Evolutionary conservation across 2,329 filamentous ascomycete species (phyloP).

Genomic region (Xylariaceae sp.): DNA sequence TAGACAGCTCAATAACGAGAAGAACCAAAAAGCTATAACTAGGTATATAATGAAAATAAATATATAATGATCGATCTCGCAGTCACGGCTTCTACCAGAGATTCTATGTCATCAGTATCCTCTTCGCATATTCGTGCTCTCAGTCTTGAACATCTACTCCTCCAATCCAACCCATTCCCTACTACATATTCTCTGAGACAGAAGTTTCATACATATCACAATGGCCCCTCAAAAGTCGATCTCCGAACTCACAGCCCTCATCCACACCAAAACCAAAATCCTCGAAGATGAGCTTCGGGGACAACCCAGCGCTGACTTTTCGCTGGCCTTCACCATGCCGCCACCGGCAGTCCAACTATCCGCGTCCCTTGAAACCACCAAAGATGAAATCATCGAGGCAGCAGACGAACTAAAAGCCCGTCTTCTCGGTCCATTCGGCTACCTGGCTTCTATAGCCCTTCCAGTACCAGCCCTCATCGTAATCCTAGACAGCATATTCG

Average conservation of each 20-base stretch:
- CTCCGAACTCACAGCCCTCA: conserved; percentile 35
- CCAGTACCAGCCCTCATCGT: conserved; percentile 25
- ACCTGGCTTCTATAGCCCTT: conserved; percentile 23
- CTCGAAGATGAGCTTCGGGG: conserved; percentile 32
- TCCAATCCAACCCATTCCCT: neutral
- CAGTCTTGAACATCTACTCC: neutral
- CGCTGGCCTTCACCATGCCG: conserved; percentile 29
- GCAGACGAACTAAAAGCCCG: conserved; percentile 36
- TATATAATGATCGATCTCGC: neutral
- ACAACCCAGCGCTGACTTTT: conserved; percentile 31
- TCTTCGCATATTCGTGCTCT: too few relatives aligned
- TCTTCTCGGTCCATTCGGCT: conserved; percentile 32
- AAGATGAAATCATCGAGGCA: conserved; percentile 32
- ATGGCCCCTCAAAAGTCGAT: conserved; percentile 35
- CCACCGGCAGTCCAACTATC: conserved; percentile 13
- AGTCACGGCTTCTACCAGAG: neutral
- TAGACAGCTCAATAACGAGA: neutral
- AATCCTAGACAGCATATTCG: conserved; percentile 33
- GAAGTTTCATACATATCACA: neutral
- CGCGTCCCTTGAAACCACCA: conserved; percentile 24
- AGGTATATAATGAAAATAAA: neutral
- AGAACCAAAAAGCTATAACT: neutral
- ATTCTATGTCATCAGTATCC: neutral
- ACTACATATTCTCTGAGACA: neutral
- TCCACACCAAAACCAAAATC: conserved; percentile 27